Base-by-base conservation (phyloP, 2,329 filamentous ascomycete species). In the Tolypocladium album region DNA sequence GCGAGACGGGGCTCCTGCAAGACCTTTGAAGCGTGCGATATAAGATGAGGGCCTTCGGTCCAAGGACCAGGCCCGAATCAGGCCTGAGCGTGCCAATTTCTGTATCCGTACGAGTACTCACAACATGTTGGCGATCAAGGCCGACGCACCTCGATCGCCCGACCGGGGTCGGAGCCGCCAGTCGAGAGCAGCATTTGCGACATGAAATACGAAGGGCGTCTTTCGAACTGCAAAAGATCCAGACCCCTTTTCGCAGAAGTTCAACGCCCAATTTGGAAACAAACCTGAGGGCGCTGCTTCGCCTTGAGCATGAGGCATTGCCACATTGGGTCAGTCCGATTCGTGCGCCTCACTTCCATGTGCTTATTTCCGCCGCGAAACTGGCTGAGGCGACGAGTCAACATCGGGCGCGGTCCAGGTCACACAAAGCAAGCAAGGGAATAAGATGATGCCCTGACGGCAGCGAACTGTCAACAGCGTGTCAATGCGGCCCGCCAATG, bases 11-110 rank as follows among this genome's bases (percentile, higher is more conserved):
- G 50, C 8, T 34, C 27, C 17, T 36, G 45, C 38, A 24, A 36
- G 43, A 42, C 56, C n/a, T 24, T 43, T 38, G 45, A 27, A 17
- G 22, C 45, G 17, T 38, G 38, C 12, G 47, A 55, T 53, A 59
- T 45, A n/a, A 43, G 38, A 55, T n/a, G 57, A 45, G 59, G 43
- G 53, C 61, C 61, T 55, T 50, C 24, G 47, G 38, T 42, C 43
- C 53, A 57, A 34, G 62, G 40, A 57, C 61, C 59, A 56, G 55
- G 40, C 55, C 58, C 58, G 45, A 60, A 60, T 60, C 50, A 43
- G 50, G 58, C 58, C 27, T 58, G 56, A 60, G 56, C 56, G 52
- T 45, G 57, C 42, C 57, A 53, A 55, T 38, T 31, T 47, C n/a
- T 24, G 55, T 40, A 42, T 36, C 36, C 36, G 9, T 36, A 36